Evolutionary conservation across 192 early-diverging fungal genomes (phyloP), one percentile per base, ranked within the genome.

Genomic region (Gonapodya sp.): DNA sequence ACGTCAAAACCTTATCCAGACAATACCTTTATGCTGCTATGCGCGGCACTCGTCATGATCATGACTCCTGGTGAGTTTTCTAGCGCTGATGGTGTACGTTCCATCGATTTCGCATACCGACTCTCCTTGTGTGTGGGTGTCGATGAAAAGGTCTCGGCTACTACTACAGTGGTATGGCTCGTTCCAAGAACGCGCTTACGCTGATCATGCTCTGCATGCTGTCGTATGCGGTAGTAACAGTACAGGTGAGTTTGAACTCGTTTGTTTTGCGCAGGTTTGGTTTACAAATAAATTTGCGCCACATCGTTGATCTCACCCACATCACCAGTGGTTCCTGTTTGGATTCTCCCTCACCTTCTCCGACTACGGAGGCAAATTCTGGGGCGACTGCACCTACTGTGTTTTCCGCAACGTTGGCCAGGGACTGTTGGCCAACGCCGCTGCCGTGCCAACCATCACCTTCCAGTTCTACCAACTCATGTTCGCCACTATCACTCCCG

Each of bases 111-210:
- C 46, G 8, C 8, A 64, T 64, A 64, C 8, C 24, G 8, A 64
- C 46, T 64, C 24, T 64, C n/a, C n/a, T n/a, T n/a, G n/a, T n/a
- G n/a, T n/a, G n/a, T n/a, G n/a, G n/a, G n/a, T n/a, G n/a, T n/a
- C n/a, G 75, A n/a, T n/a, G n/a, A n/a, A n/a, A n/a, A 64, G 46
- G 46, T 36, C 91, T 99, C 34, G 96, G 95, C 1, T 92, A 96
- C 86, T 96, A 98, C 81, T 99, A 99, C 89, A 94, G 94, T 78
- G 97, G 97, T 36, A 92, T 98, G 92, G 91, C 94, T 8, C 88
- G 96, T 34, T 89, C 89, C 82, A 99, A 99, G 87, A 96, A 97
- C 88, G 93, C 95, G 0, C 89, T 99, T 16, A 94, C 94, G 8
- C 82, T 99, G 79, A 92, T 97, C 35, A 92, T 97, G 87, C 87